These are phyloP conservation scores for Tetrahymena thermophila DNA, from an alignment of 73 alveolate genomes.

Conservation along the genomic window DNA sequence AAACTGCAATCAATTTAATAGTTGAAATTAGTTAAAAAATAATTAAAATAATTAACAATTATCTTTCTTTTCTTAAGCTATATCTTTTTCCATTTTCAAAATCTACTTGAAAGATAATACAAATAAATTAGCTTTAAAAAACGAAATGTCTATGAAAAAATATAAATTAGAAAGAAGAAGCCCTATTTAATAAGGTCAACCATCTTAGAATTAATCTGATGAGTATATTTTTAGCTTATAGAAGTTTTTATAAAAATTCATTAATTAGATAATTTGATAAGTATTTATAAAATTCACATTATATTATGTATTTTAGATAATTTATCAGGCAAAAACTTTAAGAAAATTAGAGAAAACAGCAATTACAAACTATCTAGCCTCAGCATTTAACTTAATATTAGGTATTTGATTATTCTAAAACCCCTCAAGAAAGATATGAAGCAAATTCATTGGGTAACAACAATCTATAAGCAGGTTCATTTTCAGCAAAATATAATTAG, in stretches of 20 bases:
- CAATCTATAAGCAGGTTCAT: background rate
- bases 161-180: background rate
- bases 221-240: background rate
- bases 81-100: background rate
- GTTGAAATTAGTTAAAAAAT: background rate
- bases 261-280: background rate
- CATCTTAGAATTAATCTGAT: background rate
- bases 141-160: background rate
- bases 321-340: background rate
- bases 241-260: background rate
- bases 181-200: background rate
- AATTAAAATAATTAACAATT: background rate
- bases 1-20: background rate
- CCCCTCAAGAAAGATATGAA: background rate
- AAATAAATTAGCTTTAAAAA: background rate
- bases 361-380: background rate
- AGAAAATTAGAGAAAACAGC: background rate
- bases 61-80: background rate
- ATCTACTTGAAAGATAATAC: background rate
- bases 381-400: background rate
- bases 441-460: background rate
- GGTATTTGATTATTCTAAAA: background rate
- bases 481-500: background rate
- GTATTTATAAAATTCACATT: background rate
- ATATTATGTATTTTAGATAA: background rate